Base-by-base conservation (phyloP, 495 filamentous ascomycete genomes). In the Elaphomyces granulatus region DNA sequence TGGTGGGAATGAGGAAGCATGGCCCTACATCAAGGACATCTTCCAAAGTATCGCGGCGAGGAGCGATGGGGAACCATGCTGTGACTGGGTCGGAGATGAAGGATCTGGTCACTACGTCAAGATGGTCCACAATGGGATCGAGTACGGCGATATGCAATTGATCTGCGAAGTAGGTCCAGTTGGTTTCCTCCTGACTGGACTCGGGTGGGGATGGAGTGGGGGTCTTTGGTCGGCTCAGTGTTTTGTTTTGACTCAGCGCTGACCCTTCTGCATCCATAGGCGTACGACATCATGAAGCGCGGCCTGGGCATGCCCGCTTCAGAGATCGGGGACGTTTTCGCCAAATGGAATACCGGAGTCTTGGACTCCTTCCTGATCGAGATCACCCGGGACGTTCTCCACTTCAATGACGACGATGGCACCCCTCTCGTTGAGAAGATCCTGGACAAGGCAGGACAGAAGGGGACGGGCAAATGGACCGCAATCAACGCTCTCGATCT, bases 91-190 rank as follows among this genome's bases (percentile, higher is more conserved):
- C 49, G 90, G 90, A 71, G 90, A 98, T 70, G 87, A 94, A 60
- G 90, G 90, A 73, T 80, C 90, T 58, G 90, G 90, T 45, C 90
- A 98, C 76, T 98, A 94, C 73, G 87, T 98, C 70, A 98, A 98
- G 81, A 98, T 98, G 92, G 90, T 98, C 43, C 90, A 98, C 80
- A 98, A 98, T 63, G 90, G 90, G 75, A 98, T 98, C 56, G 90
- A 98, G 69, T 98, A 98, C 59, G 90, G 90, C 79, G 90, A 98
- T 66, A 98, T 98, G 90, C 90, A 98, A 74, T 71, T 98, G 59
- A 98, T 98, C 63, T 92, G 82, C 66, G 90, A 98, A 80, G 90
- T 95, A 63, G 34, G 70, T 17, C 20, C 17, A 6, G 4, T 7
- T 14, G 15, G n/a, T 6, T 3, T 17, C 2, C 10, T 35, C n/a